Conservation (phyloP, 768 basidiomycete genomes). For the Boletus rex-veris region DNA sequence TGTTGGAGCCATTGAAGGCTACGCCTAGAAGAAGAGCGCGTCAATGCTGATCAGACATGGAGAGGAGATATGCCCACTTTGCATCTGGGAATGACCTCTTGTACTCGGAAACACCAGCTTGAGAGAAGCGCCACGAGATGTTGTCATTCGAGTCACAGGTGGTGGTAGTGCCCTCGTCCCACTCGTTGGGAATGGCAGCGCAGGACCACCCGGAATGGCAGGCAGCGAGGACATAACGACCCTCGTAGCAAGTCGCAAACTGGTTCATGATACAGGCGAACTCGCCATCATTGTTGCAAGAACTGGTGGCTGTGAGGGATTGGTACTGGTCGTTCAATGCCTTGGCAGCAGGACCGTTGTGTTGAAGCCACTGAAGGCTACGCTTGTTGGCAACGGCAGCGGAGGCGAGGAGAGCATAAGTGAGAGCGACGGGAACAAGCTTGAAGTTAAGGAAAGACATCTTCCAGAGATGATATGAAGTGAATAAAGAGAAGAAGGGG, state of each 20-base stretch:
- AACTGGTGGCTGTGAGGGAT: conserved; percentile 9
- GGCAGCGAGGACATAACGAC: conserved; percentile 5
- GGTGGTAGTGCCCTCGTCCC: conserved; percentile 18
- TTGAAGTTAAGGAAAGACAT: conserved; percentile 19
- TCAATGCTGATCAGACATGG: background rate
- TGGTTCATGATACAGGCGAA: conserved; percentile 14
- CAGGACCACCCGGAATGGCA: conserved; percentile 19
- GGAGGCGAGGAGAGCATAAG: conserved; percentile 16
- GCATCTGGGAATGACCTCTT: conserved; percentile 1
- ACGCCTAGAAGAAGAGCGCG: conserved; percentile 5
- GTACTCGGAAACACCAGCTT: conserved; percentile 14
- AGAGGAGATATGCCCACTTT: background rate
- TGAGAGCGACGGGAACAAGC: conserved; percentile 8
- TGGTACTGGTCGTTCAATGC: conserved; percentile 23
- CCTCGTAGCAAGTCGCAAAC: conserved; percentile 14
- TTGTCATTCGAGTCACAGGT: conserved; percentile 13
- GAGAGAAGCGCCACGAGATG: conserved; percentile 9
- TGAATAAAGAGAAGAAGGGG: background rate
- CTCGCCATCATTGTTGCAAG: conserved; percentile 18
- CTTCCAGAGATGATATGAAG: conserved; percentile 14
- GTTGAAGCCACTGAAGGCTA: conserved; percentile 18
- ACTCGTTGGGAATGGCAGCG: conserved; percentile 25
- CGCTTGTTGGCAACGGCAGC: conserved; percentile 19
- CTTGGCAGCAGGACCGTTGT: conserved; percentile 25
- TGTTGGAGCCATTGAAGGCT: conserved; percentile 16